Conservation (phyloP, 441 rosid genomes). For the Biscutella laevigata region DNA sequence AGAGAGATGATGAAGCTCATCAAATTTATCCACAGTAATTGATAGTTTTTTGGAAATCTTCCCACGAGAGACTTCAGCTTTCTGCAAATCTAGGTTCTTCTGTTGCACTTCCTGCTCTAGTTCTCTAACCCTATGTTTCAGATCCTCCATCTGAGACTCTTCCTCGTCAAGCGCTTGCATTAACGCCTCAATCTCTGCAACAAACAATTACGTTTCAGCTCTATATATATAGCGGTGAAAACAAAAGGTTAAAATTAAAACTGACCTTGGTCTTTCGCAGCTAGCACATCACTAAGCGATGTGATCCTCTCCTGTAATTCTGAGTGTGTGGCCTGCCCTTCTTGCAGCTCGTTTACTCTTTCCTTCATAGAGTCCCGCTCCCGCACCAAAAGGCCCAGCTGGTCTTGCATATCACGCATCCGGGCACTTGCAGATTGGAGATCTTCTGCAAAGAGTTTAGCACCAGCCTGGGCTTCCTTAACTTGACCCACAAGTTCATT, state of each 20-base stretch:
- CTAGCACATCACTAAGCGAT: constrained; percentile 43
- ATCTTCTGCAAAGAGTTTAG: constrained; percentile 48
- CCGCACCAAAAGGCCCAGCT: constrained; percentile 36
- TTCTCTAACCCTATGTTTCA: constrained; percentile 53
- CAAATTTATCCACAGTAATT: constrained; percentile 75
- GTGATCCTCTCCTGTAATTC: constrained; percentile 56
- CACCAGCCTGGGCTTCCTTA: constrained; percentile 86
- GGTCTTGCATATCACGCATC: constrained; percentile 56
- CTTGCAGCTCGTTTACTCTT: constrained; percentile 56
- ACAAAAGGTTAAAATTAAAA: constrained; percentile 17
- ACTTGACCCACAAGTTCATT: constrained; percentile 86
- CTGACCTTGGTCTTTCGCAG: constrained; percentile 90
- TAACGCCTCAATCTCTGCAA: constrained; percentile 82
- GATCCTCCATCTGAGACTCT: constrained; percentile 91
- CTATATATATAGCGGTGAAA: not conserved
- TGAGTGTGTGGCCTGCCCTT: constrained; percentile 37
- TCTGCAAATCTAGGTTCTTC: constrained; percentile 61
- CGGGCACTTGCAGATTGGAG: constrained; percentile 54
- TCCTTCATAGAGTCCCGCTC: constrained; percentile 51
- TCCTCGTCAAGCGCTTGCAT: constrained; percentile 99
- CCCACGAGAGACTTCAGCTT: constrained; percentile 74
- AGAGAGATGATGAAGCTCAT: constrained; percentile 93
- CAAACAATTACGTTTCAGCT: constrained; percentile 16
- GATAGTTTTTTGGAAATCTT: constrained; percentile 85
- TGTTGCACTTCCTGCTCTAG: constrained; percentile 57